Percentiles rank a stretch among this genome's conserved stretches.
Evolutionary conservation across 345 rosid species (phyloP).

Genomic region (Limnanthes douglasii): DNA sequence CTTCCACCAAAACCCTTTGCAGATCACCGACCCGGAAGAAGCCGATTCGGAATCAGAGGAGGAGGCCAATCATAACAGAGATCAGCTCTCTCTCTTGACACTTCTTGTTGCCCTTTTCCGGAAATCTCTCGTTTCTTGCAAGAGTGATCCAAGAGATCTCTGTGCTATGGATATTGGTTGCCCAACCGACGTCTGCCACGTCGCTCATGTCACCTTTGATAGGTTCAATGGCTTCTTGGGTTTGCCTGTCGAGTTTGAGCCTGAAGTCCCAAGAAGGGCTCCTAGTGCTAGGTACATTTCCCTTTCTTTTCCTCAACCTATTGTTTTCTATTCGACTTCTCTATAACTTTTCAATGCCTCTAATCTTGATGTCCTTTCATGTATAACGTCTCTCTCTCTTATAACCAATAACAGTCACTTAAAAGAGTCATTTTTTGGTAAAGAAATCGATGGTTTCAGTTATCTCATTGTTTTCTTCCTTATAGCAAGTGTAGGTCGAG

Average conservation of each 20-base stretch:
- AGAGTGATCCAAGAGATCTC: slow-evolving; percentile 37
- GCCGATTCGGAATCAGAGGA: slow-evolving; percentile 1
- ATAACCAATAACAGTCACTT: too few relatives aligned
- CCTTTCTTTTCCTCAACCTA: not conserved
- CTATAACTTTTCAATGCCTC: too few relatives aligned
- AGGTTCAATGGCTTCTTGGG: slow-evolving; percentile 90
- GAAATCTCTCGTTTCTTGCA: slow-evolving; percentile 61
- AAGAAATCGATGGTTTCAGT: too few relatives aligned
- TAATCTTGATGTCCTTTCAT: too few relatives aligned
- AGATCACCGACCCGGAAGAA: slow-evolving; percentile 5
- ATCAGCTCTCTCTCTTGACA: slow-evolving; percentile 61
- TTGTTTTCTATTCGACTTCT: too few relatives aligned
- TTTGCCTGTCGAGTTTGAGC: slow-evolving; percentile 84
- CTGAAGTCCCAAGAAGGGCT: slow-evolving; percentile 65
- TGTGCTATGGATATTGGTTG: slow-evolving; percentile 73
- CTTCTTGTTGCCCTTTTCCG: slow-evolving; percentile 52
- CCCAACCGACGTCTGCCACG: slow-evolving; percentile 76
- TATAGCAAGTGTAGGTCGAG: too few relatives aligned
- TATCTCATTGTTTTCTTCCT: too few relatives aligned
- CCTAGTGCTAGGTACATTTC: slow-evolving; percentile 77
- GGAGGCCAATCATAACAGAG: slow-evolving; percentile 20
- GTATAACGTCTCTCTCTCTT: too few relatives aligned
- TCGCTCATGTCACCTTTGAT: slow-evolving; percentile 89
- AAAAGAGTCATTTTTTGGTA: too few relatives aligned
- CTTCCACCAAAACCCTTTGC: slow-evolving; percentile 17